Evolutionary conservation across 192 early-diverging fungal species (phyloP), one percentile per base, ranked within the genome.

Genomic region (Backusella circina): DNA sequence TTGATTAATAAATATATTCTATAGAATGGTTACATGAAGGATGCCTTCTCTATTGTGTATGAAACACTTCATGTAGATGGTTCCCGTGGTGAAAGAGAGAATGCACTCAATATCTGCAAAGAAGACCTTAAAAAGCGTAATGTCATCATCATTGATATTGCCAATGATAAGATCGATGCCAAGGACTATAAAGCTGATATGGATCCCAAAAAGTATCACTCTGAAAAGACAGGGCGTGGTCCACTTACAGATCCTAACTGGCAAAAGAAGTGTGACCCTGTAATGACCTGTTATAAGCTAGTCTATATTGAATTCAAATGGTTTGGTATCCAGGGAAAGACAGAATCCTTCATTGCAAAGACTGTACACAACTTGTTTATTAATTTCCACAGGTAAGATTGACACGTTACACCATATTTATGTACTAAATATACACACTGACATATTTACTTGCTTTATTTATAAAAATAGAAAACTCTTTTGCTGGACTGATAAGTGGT

Each of bases 221-320:
- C 92, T 7, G 67, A 84, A 31, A 91, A 92, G 84, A 89, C 92
- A 0, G 85, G 86, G 4, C 90, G 92, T 75, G 92, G 92, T 23
- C 92, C 91, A 51, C 77, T 94, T 38, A 82, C 70, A 8, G 83
- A 76, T 32, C 79, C 76, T 15, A 77, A 86, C 23, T 94, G 92
- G 92, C 83, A 76, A 32, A 77, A 90, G 74, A 89, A 81, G 1
- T 90, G 86, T 64, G 87, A 89, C 26, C 93, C 93, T 16, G 86
- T 90, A 15, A 94, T 94, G 93, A 93, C 92, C 3, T 94, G 93
- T 81, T 94, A 94, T 81, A 94, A 94, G 77, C 76, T 94, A 36
- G 88, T 93, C 2, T 91, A 89, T 12, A 90, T 89, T 18, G 93
- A 94, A 75, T 94, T 94, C 79, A 89, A 87, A 64, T 92, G 89